phyloP scores from a whole-genome alignment of 495 filamentous ascomycete species.

The Aspergillus sclerotiicarbonarius region DNA sequence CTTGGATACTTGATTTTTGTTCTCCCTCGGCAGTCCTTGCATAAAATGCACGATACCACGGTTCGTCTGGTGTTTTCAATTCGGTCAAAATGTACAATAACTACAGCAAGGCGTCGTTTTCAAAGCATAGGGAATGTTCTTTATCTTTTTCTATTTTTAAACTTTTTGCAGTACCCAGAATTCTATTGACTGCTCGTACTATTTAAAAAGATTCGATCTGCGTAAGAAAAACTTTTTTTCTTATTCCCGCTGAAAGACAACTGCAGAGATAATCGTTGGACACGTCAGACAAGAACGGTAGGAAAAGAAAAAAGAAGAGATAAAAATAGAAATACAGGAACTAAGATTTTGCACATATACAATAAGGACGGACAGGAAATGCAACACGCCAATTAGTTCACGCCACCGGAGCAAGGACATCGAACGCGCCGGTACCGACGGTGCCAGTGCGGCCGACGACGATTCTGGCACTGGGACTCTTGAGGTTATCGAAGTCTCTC shows the following conservation, averaged over 20 bases:
- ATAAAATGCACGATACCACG: conserved; percentile 22
- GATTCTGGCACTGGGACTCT: conserved; percentile 81
- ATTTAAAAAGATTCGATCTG: conserved; percentile 28
- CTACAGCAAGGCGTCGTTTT: not conserved
- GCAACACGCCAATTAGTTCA: conserved; percentile 27
- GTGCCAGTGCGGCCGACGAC: conserved; percentile 78
- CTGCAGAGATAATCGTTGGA: conserved; percentile 43
- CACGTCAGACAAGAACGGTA: conserved; percentile 20
- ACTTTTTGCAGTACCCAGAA: conserved; percentile 3
- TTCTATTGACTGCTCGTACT: conserved; percentile 8
- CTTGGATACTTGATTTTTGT: not conserved
- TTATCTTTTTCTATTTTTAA: too few relatives aligned
- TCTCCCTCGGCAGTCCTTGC: not conserved
- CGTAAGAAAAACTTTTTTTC: conserved; percentile 36
- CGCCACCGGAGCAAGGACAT: conserved; percentile 71
- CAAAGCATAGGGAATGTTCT: too few relatives aligned
- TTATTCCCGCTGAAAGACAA: conserved; percentile 43
- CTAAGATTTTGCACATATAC: conserved; percentile 17
- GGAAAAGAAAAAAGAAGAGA: conserved; percentile 8
- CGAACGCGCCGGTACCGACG: conserved; percentile 89
- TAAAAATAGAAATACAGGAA: conserved; percentile 19
- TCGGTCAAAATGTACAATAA: conserved; percentile 7
- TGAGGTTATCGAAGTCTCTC: conserved; percentile 84
- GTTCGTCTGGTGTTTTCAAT: conserved; percentile 14
- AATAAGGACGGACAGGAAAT: conserved; percentile 18